These are phyloP conservation scores for Cutaneotrichosporon cutaneum DNA, from an alignment of 1,284 basidiomycete genomes.

Conservation along the genomic window DNA sequence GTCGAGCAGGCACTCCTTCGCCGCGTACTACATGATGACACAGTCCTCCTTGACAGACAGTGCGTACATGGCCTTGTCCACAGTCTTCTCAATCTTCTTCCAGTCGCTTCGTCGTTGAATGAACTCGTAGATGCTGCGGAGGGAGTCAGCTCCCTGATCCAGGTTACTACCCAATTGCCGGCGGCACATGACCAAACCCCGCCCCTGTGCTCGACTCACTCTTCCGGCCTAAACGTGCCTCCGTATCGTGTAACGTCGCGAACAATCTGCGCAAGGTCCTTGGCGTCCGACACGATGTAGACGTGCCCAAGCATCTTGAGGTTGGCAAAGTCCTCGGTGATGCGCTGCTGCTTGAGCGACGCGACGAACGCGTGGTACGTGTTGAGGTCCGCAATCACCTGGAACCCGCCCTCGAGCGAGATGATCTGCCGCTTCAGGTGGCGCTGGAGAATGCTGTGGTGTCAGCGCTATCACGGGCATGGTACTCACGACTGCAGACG, in stretches of 20 bases:
- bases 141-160: conserved; percentile 1
- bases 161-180: neutral
- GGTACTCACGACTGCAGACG: conserved; percentile 75
- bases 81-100: conserved; percentile 94
- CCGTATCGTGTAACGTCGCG: conserved; percentile 91
- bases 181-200: neutral
- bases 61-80: conserved; percentile 81
- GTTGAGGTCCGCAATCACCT: conserved; percentile 94
- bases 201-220: too few species aligned
- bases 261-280: conserved; percentile 91
- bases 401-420: conserved; percentile 87
- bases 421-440: conserved; percentile 97
- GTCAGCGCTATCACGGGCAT: neutral
- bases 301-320: conserved; percentile 96
- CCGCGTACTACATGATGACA: conserved; percentile 55
- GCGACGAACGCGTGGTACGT: conserved; percentile 85
- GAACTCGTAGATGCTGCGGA: conserved; percentile 81
- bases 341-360: conserved; percentile 65
- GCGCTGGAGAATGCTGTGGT: conserved; percentile 79
- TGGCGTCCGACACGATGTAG: conserved; percentile 79
- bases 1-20: neutral
- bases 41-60: conserved; percentile 89
- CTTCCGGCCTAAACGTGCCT: conserved; percentile 85
- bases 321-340: conserved; percentile 84
- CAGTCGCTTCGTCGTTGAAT: conserved; percentile 89